Conservation (phyloP, 2,329 filamentous ascomycete genomes). For the Exophiala calicioides region DNA sequence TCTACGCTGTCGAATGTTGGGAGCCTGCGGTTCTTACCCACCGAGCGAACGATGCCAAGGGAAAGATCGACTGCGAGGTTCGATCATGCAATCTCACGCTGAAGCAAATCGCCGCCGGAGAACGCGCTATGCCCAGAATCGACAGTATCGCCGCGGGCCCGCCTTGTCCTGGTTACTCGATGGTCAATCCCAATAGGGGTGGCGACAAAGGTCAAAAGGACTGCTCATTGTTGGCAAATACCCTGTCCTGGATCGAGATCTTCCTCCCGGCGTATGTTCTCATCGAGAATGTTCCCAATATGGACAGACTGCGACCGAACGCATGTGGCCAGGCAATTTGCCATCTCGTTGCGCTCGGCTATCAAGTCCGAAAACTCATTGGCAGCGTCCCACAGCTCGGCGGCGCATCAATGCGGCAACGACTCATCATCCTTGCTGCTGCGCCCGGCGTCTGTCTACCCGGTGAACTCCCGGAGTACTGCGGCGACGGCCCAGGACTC, state of each 20-base stretch:
- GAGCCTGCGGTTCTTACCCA: slow-evolving; percentile 69
- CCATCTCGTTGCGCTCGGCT: slow-evolving; percentile 72
- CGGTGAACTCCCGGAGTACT: no score
- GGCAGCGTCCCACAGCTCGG: slow-evolving; percentile 71
- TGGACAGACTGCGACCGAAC: slow-evolving; percentile 60
- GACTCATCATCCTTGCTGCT: slow-evolving; percentile 71
- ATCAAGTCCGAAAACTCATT: slow-evolving; percentile 69
- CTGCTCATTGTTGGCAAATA: slow-evolving; percentile 74
- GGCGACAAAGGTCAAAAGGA: slow-evolving; percentile 64
- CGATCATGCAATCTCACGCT: slow-evolving; percentile 74
- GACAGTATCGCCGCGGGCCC: slow-evolving; percentile 71
- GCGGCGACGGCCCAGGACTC: slow-evolving; percentile 65
- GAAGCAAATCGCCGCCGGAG: slow-evolving; percentile 54
- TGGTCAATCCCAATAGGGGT: slow-evolving; percentile 59
- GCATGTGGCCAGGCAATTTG: slow-evolving; percentile 74
- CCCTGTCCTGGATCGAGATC: slow-evolving; percentile 71
- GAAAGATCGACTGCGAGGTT: slow-evolving; percentile 55
- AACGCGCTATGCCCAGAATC: slow-evolving; percentile 62
- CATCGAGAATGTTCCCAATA: slow-evolving; percentile 73
- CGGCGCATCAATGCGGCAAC: slow-evolving; percentile 63
- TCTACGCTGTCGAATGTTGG: slow-evolving; percentile 69
- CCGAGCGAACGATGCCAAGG: slow-evolving; percentile 61
- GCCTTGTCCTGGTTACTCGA: slow-evolving; percentile 76
- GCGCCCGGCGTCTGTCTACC: slow-evolving; percentile 65
- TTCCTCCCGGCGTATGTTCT: slow-evolving; percentile 74